Percentiles rank a stretch among this genome's conserved stretches.
phyloP scores from a whole-genome alignment of 352 stramenopile species.

The Globisporangium viniferum region DNA sequence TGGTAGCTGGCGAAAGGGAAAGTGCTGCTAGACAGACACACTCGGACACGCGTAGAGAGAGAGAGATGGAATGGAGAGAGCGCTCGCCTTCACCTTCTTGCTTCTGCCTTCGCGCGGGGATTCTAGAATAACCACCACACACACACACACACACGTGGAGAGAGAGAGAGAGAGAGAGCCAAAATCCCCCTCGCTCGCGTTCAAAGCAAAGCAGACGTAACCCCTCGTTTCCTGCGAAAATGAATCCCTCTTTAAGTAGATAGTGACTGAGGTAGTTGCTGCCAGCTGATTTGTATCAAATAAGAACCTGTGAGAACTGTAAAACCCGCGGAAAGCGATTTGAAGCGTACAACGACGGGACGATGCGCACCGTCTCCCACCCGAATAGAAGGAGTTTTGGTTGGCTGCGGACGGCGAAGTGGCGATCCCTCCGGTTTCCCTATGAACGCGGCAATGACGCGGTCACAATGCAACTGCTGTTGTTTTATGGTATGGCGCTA shows the following conservation, averaged over 20 bases:
- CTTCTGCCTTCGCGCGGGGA: neutral
- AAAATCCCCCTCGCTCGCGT: slow-evolving; percentile 1
- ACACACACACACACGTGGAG: slow-evolving; percentile 1
- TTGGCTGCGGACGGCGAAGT: slow-evolving; percentile 12
- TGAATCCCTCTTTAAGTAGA: neutral
- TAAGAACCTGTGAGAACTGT: neutral
- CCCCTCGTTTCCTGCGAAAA: neutral
- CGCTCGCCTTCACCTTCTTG: neutral
- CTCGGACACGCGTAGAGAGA: neutral
- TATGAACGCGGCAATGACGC: neutral
- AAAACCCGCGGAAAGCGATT: neutral
- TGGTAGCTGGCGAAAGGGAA: slow-evolving; percentile 12
- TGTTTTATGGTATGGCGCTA: neutral
- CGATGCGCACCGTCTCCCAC: neutral
- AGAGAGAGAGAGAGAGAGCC: neutral
- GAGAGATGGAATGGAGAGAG: neutral
- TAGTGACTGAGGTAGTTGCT: neutral
- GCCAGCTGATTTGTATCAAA: too few relatives aligned
- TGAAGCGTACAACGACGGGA: neutral
- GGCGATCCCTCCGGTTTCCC: neutral
- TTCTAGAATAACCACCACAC: slow-evolving; percentile 30
- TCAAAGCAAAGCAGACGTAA: slow-evolving; percentile 1
- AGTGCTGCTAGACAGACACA: neutral
- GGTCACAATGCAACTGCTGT: neutral
- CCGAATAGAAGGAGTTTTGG: slow-evolving; percentile 24